A percentile compares a stretch with the other conserved stretches of the same genome.
Conservation (phyloP, 108 stramenopile genomes). For the Thalassiosira profunda region DNA sequence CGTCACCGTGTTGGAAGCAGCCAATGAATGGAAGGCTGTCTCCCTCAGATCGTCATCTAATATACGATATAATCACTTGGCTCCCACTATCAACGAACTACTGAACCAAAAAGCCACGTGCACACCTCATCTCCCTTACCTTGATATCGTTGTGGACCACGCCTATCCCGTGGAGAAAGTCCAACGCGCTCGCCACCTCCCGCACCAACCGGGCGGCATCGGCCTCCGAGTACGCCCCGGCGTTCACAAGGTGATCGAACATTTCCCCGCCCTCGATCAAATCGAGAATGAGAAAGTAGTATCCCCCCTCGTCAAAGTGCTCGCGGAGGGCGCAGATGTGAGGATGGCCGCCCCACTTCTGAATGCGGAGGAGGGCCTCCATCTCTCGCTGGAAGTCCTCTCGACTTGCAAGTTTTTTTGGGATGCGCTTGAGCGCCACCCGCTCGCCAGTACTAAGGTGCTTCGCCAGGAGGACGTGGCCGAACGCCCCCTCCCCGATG, state of each 20-base stretch:
- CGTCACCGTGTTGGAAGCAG: too few relatives aligned
- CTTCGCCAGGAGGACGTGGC: constrained; percentile 71
- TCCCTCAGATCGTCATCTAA: too few relatives aligned
- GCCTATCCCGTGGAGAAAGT: constrained; percentile 83
- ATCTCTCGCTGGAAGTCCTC: constrained; percentile 80
- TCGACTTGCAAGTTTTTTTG: constrained; percentile 75
- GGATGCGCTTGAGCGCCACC: constrained; percentile 84
- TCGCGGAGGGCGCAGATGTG: constrained; percentile 76
- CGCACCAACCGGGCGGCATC: constrained; percentile 78
- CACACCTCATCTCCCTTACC: too few relatives aligned
- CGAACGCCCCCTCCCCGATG: constrained; percentile 70
- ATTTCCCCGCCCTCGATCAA: constrained; percentile 85
- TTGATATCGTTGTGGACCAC: constrained; percentile 86
- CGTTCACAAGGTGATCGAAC: constrained; percentile 87
- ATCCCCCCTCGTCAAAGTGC: constrained; percentile 71
- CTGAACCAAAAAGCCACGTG: too few relatives aligned
- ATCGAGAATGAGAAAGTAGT: constrained; percentile 81
- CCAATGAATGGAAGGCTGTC: too few relatives aligned
- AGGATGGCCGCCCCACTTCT: constrained; percentile 84
- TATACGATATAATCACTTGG: too few relatives aligned
- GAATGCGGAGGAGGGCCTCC: constrained; percentile 82
- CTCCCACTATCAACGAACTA: too few relatives aligned
- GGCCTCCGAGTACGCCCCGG: constrained; percentile 85
- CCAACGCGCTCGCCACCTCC: constrained; percentile 73
- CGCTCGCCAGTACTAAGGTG: constrained; percentile 52